A percentile compares a stretch with the other conserved stretches of the same genome.
These are phyloP conservation scores for Eimeria sp. DNA, from an alignment of 169 alveolate genomes.

Conservation along the genomic window DNA sequence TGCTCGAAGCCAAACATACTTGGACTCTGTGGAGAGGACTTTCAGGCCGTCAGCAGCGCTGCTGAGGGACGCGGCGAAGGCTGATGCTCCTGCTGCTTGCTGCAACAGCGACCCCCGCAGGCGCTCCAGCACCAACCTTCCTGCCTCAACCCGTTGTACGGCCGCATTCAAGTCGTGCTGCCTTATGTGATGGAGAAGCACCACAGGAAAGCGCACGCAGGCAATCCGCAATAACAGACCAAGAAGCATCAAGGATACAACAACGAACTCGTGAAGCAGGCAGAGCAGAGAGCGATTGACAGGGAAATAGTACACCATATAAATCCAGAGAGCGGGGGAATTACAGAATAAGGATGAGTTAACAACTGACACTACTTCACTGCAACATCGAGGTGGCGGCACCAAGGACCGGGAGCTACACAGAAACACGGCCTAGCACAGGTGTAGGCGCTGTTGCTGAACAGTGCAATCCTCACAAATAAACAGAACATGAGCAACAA, in stretches of 20 bases:
- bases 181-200: background rate
- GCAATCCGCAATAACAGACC: background rate
- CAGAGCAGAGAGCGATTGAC: background rate
- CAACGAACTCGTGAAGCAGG: background rate
- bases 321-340: background rate
- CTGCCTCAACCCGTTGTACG: constrained; percentile 77
- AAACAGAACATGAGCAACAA: background rate
- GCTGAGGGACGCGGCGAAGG: constrained; percentile 51
- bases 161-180: constrained; percentile 67
- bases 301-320: background rate
- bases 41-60: constrained; percentile 27
- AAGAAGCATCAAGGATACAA: background rate
- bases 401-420: background rate
- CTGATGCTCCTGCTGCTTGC: constrained; percentile 67
- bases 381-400: background rate
- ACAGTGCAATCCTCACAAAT: background rate
- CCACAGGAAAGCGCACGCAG: constrained; percentile 20
- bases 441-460: background rate
- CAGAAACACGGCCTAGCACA: background rate
- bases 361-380: background rate
- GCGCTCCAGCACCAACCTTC: constrained; percentile 70
- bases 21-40: constrained; percentile 23
- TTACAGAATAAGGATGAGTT: background rate
- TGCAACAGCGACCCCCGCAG: constrained; percentile 77
- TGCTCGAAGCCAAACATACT: background rate